These are phyloP conservation scores for Fusarium nanum DNA, from an alignment of 2,329 filamentous ascomycete species.

Conservation along the genomic window DNA sequence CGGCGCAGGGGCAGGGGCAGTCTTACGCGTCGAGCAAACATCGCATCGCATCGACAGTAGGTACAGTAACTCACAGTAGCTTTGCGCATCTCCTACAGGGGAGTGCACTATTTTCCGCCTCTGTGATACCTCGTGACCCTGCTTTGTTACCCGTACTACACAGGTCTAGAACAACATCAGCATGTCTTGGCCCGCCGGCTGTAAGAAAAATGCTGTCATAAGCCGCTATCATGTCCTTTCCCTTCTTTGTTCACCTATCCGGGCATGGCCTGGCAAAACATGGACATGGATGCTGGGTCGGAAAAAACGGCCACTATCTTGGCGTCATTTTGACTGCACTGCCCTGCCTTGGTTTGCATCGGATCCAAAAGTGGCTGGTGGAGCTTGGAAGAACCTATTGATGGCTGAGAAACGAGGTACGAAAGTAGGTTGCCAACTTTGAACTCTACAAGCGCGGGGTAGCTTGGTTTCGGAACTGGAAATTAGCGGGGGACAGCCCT, in stretches of 20 bases:
- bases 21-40: conserved; percentile 9
- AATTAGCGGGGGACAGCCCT: conserved; percentile 9
- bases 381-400: neutral
- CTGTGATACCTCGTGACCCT: conserved; percentile 35
- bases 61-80: neutral
- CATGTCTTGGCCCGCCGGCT: conserved; percentile 8
- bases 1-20: conserved; percentile 22
- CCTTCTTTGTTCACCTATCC: conserved; percentile 9
- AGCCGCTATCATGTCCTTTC: neutral
- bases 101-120: conserved; percentile 30
- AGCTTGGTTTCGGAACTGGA: conserved; percentile 8
- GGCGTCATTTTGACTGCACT: conserved; percentile 27
- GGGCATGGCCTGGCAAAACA: neutral
- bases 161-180: conserved; percentile 33
- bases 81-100: conserved; percentile 4
- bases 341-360: conserved; percentile 2
- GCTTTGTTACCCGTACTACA: conserved; percentile 18
- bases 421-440: conserved; percentile 23
- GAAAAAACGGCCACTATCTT: conserved; percentile 26
- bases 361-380: neutral
- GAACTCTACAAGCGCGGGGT: conserved; percentile 29
- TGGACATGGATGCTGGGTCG: neutral
- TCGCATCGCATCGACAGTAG: neutral
- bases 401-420: neutral
- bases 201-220: conserved; percentile 22